These are phyloP conservation scores for Aspergillus brasiliensis DNA, from an alignment of 2,329 filamentous ascomycete species.

Conservation along the genomic window DNA sequence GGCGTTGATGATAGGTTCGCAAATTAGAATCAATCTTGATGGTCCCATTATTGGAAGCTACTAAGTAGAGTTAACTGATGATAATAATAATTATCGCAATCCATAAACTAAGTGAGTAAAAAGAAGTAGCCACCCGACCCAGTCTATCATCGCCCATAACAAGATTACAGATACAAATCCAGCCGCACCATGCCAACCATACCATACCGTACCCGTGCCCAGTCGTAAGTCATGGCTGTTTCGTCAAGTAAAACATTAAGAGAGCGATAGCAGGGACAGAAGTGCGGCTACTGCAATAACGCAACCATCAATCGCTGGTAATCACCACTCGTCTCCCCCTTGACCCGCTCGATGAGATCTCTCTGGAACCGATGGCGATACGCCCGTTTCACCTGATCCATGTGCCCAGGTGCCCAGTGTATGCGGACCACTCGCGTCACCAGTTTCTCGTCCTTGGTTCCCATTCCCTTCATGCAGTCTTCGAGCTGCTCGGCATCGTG, in stretches of 20 bases:
- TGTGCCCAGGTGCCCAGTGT: slow-evolving; percentile 78
- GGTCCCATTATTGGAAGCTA: too few relatives aligned
- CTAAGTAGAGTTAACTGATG: too few relatives aligned
- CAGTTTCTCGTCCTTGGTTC: slow-evolving; percentile 81
- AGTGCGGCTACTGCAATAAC: slow-evolving; percentile 46
- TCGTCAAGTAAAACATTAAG: background rate
- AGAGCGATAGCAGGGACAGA: background rate
- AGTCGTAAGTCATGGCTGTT: background rate
- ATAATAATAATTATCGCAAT: too few relatives aligned
- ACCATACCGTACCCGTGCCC: background rate
- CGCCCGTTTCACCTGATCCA: slow-evolving; percentile 76
- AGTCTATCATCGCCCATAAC: too few relatives aligned
- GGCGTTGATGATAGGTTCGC: too few relatives aligned
- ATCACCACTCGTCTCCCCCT: slow-evolving; percentile 81
- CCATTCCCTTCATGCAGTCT: slow-evolving; percentile 80
- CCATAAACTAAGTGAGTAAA: too few relatives aligned
- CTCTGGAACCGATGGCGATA: slow-evolving; percentile 72
- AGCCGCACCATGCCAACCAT: background rate
- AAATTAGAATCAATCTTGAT: too few relatives aligned
- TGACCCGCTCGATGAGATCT: slow-evolving; percentile 69
- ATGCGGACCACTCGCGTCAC: slow-evolving; percentile 74
- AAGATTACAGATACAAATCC: too few relatives aligned
- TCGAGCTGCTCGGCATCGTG: slow-evolving; percentile 83
- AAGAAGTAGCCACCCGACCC: too few relatives aligned
- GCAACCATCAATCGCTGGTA: slow-evolving; percentile 77